phyloP scores from a whole-genome alignment of 805 yeast species.

The Cyberlindnera mrakii region DNA sequence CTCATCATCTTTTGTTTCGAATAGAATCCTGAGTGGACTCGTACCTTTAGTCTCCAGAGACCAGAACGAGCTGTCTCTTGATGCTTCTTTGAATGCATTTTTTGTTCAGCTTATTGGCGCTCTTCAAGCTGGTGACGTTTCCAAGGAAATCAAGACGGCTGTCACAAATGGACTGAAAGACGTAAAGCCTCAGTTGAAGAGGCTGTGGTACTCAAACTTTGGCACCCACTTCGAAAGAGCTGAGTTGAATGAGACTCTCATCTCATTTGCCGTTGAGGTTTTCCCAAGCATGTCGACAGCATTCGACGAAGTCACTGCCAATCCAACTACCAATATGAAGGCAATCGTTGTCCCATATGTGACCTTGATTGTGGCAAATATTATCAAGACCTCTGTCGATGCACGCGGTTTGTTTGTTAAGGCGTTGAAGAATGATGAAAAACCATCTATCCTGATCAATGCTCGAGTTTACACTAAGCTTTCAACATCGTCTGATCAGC shows the following conservation, averaged over 20 bases:
- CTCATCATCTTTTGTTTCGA: constrained; percentile 25
- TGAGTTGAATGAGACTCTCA: constrained; percentile 5
- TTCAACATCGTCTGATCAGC: constrained; percentile 35
- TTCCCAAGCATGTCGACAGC: constrained; percentile 25
- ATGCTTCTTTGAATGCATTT: constrained; percentile 42
- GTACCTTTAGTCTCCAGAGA: constrained; percentile 61
- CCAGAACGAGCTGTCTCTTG: constrained; percentile 61
- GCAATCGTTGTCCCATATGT: constrained; percentile 50
- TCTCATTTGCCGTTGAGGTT: constrained; percentile 14
- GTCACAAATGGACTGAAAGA: constrained; percentile 53
- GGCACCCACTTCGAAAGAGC: constrained; percentile 28
- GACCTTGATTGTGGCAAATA: constrained; percentile 24
- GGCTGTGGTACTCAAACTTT: constrained; percentile 58
- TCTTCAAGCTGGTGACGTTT: constrained; percentile 10
- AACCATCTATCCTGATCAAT: constrained; percentile 43
- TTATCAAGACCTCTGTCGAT: constrained; percentile 22
- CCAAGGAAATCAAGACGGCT: constrained; percentile 21
- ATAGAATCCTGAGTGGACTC: constrained; percentile 37
- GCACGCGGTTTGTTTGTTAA: constrained; percentile 26
- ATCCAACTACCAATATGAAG: constrained; percentile 44
- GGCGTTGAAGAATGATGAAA: constrained; percentile 30
- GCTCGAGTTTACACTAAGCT: constrained; percentile 47
- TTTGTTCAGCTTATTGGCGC: constrained; percentile 35
- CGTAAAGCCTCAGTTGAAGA: constrained; percentile 54
- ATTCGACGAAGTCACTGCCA: constrained; percentile 38